A percentile compares a stretch with the other conserved stretches of the same genome.
These are phyloP conservation scores for Nitzschia inconspicua DNA, from an alignment of 108 stramenopile species.

Conservation along the genomic window DNA sequence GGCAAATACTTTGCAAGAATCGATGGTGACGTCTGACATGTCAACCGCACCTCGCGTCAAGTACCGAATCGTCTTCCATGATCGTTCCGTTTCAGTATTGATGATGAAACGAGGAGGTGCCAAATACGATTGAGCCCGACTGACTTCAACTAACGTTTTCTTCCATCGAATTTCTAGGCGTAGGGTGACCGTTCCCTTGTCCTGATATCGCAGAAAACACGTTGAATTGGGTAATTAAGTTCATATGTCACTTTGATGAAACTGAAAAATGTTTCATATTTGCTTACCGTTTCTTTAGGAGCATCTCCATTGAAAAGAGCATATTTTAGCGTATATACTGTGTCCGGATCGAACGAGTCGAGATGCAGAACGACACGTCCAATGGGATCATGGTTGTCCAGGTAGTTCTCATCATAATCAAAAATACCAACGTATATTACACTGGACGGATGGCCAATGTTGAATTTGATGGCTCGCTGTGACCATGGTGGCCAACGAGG, in stretches of 20 bases:
- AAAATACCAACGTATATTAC: constrained; percentile 44
- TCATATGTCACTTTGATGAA: neutral
- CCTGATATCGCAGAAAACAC: neutral
- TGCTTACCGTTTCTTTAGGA: too few species aligned
- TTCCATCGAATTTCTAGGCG: constrained; percentile 40
- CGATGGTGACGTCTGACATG: constrained; percentile 33
- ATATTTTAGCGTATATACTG: constrained; percentile 37
- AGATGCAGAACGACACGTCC: constrained; percentile 38
- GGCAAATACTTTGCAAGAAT: constrained; percentile 29
- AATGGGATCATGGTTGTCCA: constrained; percentile 44
- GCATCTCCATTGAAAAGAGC: constrained; percentile 21
- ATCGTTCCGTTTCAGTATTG: constrained; percentile 15
- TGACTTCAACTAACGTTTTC: constrained; percentile 14
- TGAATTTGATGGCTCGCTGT: constrained; percentile 39
- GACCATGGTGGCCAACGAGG: constrained; percentile 57
- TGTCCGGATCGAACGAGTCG: constrained; percentile 18
- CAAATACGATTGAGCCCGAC: constrained; percentile 11
- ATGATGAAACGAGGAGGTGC: constrained; percentile 20
- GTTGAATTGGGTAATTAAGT: neutral
- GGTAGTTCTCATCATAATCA: constrained; percentile 39
- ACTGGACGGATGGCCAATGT: constrained; percentile 36
- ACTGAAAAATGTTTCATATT: neutral
- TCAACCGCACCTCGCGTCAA: constrained; percentile 41
- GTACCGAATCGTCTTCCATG: constrained; percentile 39
- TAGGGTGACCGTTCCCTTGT: constrained; percentile 25